A percentile compares a stretch with the other conserved stretches of the same genome.
Conservation (phyloP, 2,329 filamentous ascomycete genomes). For the Sphaerulina populicola region DNA sequence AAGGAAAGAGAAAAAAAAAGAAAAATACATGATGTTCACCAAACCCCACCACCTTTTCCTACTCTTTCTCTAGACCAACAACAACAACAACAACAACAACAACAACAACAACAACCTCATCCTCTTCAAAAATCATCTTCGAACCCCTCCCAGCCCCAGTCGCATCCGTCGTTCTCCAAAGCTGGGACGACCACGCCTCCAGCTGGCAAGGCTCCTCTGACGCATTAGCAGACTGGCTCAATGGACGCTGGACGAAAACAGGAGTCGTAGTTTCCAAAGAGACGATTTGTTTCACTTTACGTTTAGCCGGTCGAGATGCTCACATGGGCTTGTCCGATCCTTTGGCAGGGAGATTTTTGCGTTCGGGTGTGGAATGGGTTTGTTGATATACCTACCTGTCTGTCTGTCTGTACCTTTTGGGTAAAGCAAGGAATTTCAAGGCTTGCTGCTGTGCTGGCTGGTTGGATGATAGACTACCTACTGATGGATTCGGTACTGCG, state of each 20-base stretch:
- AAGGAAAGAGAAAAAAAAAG: neutral
- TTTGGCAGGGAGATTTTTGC: slow-evolving; percentile 12
- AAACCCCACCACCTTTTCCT: neutral
- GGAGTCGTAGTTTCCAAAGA: slow-evolving; percentile 21
- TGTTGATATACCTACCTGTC: no score
- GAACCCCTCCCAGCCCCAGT: slow-evolving; percentile 19
- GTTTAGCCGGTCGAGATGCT: slow-evolving; percentile 16
- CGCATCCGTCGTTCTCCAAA: slow-evolving; percentile 16
- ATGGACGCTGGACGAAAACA: slow-evolving; percentile 25
- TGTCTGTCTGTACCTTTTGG: no score
- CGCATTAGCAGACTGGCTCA: slow-evolving; percentile 26
- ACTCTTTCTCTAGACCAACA: neutral
- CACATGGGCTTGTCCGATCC: slow-evolving; percentile 19
- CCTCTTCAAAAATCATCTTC: slow-evolving; percentile 6
- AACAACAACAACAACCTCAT: neutral
- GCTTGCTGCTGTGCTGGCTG: neutral
- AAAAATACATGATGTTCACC: neutral
- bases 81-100: neutral
- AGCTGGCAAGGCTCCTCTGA: slow-evolving; percentile 22
- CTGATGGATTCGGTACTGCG: neutral
- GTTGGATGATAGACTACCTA: no score
- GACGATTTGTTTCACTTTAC: slow-evolving; percentile 22
- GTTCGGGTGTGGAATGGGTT: slow-evolving; percentile 5
- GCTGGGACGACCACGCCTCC: slow-evolving; percentile 16
- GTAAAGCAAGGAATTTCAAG: neutral